Percentiles rank a stretch among this genome's conserved stretches.
Evolutionary conservation across 2,329 filamentous ascomycete species (phyloP).

Genomic region (Apiospora malaysiana): DNA sequence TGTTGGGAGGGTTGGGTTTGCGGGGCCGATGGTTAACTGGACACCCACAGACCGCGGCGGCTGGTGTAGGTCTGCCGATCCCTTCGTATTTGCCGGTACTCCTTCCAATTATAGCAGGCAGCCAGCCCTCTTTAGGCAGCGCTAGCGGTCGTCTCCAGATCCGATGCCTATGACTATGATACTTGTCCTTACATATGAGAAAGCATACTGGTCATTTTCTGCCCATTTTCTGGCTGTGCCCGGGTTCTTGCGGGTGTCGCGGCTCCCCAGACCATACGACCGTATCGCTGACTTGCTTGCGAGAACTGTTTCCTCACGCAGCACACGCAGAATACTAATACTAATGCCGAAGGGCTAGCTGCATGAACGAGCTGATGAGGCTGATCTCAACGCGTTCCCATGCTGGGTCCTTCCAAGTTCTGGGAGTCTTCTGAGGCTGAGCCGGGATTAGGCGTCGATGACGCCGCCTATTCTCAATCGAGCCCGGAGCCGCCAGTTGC

Average conservation of each 20-base stretch:
- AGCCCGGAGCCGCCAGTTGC: not conserved
- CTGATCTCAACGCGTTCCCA: not conserved
- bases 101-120: slow-evolving; percentile 24
- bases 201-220: not conserved
- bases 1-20: slow-evolving; percentile 22
- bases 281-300: not conserved
- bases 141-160: slow-evolving; percentile 19
- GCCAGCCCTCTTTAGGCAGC: slow-evolving; percentile 8
- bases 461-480: not conserved
- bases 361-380: slow-evolving; percentile 5
- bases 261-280: not conserved
- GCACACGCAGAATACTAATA: not conserved
- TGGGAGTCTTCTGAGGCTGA: not conserved
- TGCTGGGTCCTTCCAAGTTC: not conserved
- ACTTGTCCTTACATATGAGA: too few species aligned
- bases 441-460: not conserved
- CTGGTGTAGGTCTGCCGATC: slow-evolving; percentile 23
- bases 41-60: slow-evolving; percentile 18
- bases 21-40: slow-evolving; percentile 16
- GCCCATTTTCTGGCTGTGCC: not conserved
- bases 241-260: slow-evolving; percentile 1
- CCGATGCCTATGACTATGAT: not conserved
- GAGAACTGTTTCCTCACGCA: not conserved
- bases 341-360: not conserved
- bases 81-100: slow-evolving; percentile 24